Base-by-base conservation (phyloP, 768 basidiomycete genomes). In the Psilocybe cyanescens region DNA sequence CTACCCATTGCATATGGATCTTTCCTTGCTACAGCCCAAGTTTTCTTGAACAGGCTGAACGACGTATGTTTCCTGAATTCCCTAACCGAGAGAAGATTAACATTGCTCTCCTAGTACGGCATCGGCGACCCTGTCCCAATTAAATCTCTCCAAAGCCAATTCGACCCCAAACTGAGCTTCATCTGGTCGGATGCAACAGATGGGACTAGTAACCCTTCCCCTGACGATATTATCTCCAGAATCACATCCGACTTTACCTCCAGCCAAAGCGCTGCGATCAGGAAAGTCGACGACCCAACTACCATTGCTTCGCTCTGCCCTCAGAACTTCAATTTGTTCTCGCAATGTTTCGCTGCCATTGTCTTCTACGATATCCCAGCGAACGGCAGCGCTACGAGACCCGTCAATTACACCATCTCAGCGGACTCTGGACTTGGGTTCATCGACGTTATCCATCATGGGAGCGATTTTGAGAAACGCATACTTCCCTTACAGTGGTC, bases 401-500 rank as follows among this genome's bases (percentile, higher is more conserved):
- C 81, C 4, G 67, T 90, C 65, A 86, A 88, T 62, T 94, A 93
- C 70, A 92, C 89, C 0, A 82, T 92, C 59, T 77, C 80, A 33
- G 88, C 85, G 0, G 92, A 93, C 70, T 80, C 77, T 2, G 90
- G 91, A 8, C 76, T 93, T n/a, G 66, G 72, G 17, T 84, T 85
- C 62, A 84, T 92, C 63, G 83, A 94, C 65, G 91, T 91, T 0
- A 76, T 79, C 19, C 75, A 78, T 19, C 90, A 91, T 68, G 82
- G 74, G 3, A 87, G 89, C 61, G 89, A 91, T 72, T 86, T 88
- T 65, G 90, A 92, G 71, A 76, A 77, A 57, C 75, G 88, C 48
- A 79, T 91, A 31, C 69, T 94, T 14, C 92, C 92, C 1, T 65
- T 94, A 24, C 92, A 94, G 64, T 88, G 91, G 82, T 88, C 90